Conservation (phyloP, 1,284 basidiomycete species). For the Neolentinus lepideus region DNA sequence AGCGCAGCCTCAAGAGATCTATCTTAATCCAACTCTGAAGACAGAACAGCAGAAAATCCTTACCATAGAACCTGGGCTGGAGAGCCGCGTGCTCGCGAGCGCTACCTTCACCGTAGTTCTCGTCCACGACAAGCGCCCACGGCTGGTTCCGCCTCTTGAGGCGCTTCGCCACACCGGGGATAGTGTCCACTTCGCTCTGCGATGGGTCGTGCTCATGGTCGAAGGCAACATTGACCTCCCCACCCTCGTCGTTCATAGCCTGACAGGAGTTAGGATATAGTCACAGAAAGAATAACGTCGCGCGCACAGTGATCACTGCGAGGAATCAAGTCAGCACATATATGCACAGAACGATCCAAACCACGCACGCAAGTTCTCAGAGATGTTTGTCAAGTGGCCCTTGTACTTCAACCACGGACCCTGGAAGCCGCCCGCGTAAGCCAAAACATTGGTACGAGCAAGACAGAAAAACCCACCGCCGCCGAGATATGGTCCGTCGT, state of each 20-base stretch:
- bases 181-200: constrained; percentile 65
- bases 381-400: constrained; percentile 92
- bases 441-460: too few relatives aligned
- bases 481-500: constrained; percentile 98
- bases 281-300: not conserved
- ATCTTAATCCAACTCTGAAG: not conserved
- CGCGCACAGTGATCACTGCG: constrained; percentile 49
- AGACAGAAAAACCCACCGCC: constrained; percentile 63
- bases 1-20: constrained; percentile 52
- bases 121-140: constrained; percentile 94
- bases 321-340: constrained; percentile 3
- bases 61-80: constrained; percentile 93
- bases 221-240: constrained; percentile 84
- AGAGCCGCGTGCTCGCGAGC: constrained; percentile 98
- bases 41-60: constrained; percentile 8
- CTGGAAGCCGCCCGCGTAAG: too few relatives aligned
- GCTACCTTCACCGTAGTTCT: constrained; percentile 96
- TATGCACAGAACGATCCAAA: not conserved
- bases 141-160: constrained; percentile 78
- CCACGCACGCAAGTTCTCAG: constrained; percentile 86
- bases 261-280: constrained; percentile 17
- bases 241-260: constrained; percentile 91
- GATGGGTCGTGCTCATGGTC: constrained; percentile 51
- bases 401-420: constrained; percentile 99
- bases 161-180: constrained; percentile 84